Conservation (phyloP, 1,284 basidiomycete species). For the Trametes pubescens region DNA sequence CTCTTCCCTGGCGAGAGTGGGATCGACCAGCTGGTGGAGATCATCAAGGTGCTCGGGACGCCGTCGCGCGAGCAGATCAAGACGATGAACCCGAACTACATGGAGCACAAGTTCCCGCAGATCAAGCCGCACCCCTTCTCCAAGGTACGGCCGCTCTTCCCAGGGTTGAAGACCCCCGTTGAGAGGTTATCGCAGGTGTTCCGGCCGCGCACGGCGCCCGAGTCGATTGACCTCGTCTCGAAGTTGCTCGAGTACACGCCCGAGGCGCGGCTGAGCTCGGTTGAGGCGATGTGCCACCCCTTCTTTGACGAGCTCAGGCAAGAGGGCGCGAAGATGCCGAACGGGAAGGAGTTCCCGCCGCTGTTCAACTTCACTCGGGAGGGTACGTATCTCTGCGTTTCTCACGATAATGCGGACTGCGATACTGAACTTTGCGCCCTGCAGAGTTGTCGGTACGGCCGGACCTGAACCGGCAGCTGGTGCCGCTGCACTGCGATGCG, state of each 20-base stretch:
- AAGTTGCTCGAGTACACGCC: slow-evolving; percentile 98
- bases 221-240: slow-evolving; percentile 96
- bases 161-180: slow-evolving; percentile 19
- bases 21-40: slow-evolving; percentile 99
- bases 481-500: slow-evolving; percentile 89
- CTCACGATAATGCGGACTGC: background rate
- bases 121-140: slow-evolving; percentile 98
- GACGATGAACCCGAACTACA: slow-evolving; percentile 99
- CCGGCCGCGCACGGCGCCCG: slow-evolving; percentile 94
- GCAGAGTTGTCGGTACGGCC: slow-evolving; percentile 96
- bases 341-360: slow-evolving; percentile 94
- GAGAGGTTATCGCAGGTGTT: slow-evolving; percentile 76
- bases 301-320: slow-evolving; percentile 97
- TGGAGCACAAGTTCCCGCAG: slow-evolving; percentile 99
- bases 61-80: slow-evolving; percentile 99
- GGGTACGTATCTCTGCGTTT: slow-evolving; percentile 61
- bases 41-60: slow-evolving; percentile 99
- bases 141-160: slow-evolving; percentile 63
- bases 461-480: slow-evolving; percentile 90
- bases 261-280: slow-evolving; percentile 87
- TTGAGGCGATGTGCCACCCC: slow-evolving; percentile 94
- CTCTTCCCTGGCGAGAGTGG: slow-evolving; percentile 99
- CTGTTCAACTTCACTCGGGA: slow-evolving; percentile 98
- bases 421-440: slow-evolving; percentile 1
- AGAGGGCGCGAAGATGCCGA: slow-evolving; percentile 93